phyloP scores from a whole-genome alignment of 495 filamentous ascomycete species.

The Aspergillus incahuasiensis region DNA sequence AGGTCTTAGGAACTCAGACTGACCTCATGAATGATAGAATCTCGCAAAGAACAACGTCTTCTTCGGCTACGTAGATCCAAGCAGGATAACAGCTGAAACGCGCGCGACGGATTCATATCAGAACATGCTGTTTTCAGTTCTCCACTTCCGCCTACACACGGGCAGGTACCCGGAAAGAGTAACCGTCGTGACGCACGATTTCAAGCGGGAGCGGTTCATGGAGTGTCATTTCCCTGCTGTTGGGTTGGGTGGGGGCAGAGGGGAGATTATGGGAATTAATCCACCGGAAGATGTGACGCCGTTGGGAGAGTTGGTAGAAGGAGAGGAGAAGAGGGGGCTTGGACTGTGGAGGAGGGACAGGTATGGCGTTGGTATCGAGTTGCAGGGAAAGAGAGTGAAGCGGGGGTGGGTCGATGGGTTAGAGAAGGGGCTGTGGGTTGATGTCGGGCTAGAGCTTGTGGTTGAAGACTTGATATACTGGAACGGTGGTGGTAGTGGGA shows the following conservation, averaged over 20 bases:
- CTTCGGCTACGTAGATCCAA: slow-evolving; percentile 23
- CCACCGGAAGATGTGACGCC: slow-evolving; percentile 56
- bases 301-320: slow-evolving; percentile 36
- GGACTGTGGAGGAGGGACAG: slow-evolving; percentile 41
- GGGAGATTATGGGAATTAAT: slow-evolving; percentile 62
- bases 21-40: slow-evolving; percentile 32
- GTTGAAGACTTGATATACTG: slow-evolving; percentile 37
- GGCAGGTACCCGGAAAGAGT: slow-evolving; percentile 39
- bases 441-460: slow-evolving; percentile 23
- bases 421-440: slow-evolving; percentile 23
- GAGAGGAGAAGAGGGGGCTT: slow-evolving; percentile 39
- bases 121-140: slow-evolving; percentile 68
- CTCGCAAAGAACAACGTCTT: slow-evolving; percentile 40
- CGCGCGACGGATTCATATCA: slow-evolving; percentile 75
- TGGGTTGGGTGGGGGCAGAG: slow-evolving; percentile 33
- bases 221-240: slow-evolving; percentile 64
- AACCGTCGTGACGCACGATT: slow-evolving; percentile 69
- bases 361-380: slow-evolving; percentile 36
- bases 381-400: slow-evolving; percentile 33
- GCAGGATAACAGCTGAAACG: slow-evolving; percentile 50
- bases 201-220: slow-evolving; percentile 65
- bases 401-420: slow-evolving; percentile 39
- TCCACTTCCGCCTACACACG: slow-evolving; percentile 49
- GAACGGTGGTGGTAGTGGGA: slow-evolving; percentile 33
- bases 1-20: neutral